Evolutionary conservation across 495 filamentous ascomycete genomes (phyloP).

Genomic region (Rhypophila decipiens): DNA sequence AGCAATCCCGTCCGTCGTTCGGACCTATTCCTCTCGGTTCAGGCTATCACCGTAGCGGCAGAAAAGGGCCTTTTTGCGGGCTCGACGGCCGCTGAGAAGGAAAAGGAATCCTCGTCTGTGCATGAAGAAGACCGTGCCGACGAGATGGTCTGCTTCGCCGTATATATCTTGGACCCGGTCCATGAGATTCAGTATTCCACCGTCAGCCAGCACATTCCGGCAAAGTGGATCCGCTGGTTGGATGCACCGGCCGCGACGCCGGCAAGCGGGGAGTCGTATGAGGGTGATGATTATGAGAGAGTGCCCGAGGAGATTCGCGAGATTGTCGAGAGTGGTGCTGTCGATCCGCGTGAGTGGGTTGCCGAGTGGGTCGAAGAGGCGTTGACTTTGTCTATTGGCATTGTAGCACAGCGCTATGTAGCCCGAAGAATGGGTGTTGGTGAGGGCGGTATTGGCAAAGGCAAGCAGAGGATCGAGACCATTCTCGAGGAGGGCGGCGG

Average conservation of each 20-base stretch:
- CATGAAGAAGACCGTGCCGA: conserved; percentile 42
- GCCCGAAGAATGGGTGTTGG: conserved; percentile 93
- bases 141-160: conserved; percentile 68
- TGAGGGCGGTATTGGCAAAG: conserved; percentile 71
- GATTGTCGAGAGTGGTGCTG: conserved; percentile 80
- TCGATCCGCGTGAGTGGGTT: conserved; percentile 95
- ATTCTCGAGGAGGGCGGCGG: conserved; percentile 67
- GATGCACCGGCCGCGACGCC: conserved; percentile 59
- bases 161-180: conserved; percentile 89
- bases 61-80: conserved; percentile 62
- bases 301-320: conserved; percentile 80
- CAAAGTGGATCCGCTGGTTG: conserved; percentile 85
- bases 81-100: conserved; percentile 35
- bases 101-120: conserved; percentile 46
- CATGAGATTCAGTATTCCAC: conserved; percentile 84
- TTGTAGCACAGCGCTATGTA: conserved; percentile 95
- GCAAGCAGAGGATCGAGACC: conserved; percentile 68
- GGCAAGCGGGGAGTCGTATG: conserved; percentile 32
- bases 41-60: conserved; percentile 63
- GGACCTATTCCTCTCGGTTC: conserved; percentile 91
- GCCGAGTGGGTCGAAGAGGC: conserved; percentile 95
- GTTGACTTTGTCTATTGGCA: conserved; percentile 68
- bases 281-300: conserved; percentile 18
- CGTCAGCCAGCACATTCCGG: conserved; percentile 76
- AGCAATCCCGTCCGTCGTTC: conserved; percentile 84